phyloP scores from a whole-genome alignment of 805 yeast species.

The Candida oleophila region DNA sequence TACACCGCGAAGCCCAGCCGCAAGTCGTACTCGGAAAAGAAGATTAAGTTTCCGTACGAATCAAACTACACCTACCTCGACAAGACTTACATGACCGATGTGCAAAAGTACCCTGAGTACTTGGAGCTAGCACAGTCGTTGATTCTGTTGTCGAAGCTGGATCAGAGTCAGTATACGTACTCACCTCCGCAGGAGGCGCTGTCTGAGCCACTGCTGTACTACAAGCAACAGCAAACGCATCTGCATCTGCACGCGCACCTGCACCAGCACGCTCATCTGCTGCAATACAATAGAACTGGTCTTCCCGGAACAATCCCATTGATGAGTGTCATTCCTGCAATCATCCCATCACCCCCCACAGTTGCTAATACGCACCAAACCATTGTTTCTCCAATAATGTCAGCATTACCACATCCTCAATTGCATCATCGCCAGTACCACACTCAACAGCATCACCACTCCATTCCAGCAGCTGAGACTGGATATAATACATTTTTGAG shows the following conservation, averaged over 20 bases:
- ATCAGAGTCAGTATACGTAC: background rate
- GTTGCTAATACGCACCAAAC: background rate
- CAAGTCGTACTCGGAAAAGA: slow-evolving; percentile 24
- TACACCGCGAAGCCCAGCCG: slow-evolving; percentile 16
- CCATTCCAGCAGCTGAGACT: slow-evolving; percentile 8
- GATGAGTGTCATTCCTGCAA: slow-evolving; percentile 1
- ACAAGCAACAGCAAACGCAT: background rate
- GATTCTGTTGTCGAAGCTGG: slow-evolving; percentile 30
- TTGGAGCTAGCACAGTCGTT: slow-evolving; percentile 46
- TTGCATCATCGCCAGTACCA: background rate
- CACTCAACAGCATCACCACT: slow-evolving; percentile 4
- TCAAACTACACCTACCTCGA: slow-evolving; percentile 51
- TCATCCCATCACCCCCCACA: slow-evolving; percentile 3
- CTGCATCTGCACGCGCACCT: background rate
- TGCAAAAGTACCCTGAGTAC: slow-evolving; percentile 47
- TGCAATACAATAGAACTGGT: too few species aligned
- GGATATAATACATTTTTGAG: slow-evolving; percentile 9
- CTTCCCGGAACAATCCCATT: background rate
- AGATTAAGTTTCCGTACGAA: slow-evolving; percentile 52
- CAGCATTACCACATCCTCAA: slow-evolving; percentile 10
- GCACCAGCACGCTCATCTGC: background rate
- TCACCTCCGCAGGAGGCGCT: slow-evolving; percentile 1
- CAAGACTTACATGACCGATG: slow-evolving; percentile 48
- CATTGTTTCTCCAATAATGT: slow-evolving; percentile 11
- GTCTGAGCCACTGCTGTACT: slow-evolving; percentile 1